Evolutionary conservation across 176 grass and related monocot species (phyloP).

Genomic region (Aegilops sharonensis): DNA sequence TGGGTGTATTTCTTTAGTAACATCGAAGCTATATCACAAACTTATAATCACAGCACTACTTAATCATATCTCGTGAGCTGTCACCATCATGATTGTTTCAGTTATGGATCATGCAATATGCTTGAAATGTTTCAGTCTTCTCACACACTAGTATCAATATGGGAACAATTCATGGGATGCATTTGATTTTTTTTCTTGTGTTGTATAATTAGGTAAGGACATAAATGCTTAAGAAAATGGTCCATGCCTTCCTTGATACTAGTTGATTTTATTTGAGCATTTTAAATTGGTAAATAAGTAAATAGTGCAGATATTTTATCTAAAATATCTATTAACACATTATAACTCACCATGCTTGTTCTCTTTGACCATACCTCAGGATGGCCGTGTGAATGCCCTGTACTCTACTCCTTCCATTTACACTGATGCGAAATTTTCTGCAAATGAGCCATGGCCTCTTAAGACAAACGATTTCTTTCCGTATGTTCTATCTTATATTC

Average conservation of each 20-base stretch:
- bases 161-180: neutral
- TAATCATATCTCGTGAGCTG: conserved; percentile 5
- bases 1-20: neutral
- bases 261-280: neutral
- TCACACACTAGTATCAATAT: neutral
- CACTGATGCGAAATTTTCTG: conserved; percentile 90
- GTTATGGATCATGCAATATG: conserved; percentile 15
- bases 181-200: conserved; percentile 19
- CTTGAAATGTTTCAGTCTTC: neutral
- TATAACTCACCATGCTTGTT: conserved; percentile 27
- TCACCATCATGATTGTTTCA: conserved; percentile 13
- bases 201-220: neutral
- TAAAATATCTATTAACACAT: neutral
- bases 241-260: neutral
- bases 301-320: neutral
- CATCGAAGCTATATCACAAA: neutral
- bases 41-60: neutral
- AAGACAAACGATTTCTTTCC: conserved; percentile 99
- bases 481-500: conserved; percentile 45
- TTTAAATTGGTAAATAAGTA: neutral
- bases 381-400: conserved; percentile 94
- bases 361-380: conserved; percentile 47
- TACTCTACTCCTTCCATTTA: conserved; percentile 99
- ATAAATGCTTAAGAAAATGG: neutral
- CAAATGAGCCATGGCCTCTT: conserved; percentile 81